phyloP scores from a whole-genome alignment of 148 eudicot species.

The Vaccinium corymbosum region DNA sequence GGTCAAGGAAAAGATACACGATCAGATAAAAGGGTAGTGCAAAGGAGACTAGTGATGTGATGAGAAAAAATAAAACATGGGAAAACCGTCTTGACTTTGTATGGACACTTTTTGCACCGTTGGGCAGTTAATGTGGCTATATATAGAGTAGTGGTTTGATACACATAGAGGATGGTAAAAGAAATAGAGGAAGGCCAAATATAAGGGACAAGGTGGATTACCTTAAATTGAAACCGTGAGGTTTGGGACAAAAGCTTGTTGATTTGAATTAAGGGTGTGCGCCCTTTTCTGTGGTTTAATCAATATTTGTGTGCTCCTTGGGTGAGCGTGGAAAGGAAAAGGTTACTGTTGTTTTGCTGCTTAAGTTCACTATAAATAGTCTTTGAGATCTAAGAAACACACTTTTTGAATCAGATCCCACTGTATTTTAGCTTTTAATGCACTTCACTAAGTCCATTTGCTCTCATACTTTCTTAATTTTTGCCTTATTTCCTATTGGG shows the following conservation, averaged over 20 bases:
- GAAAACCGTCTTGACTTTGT: background rate
- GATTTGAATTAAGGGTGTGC: background rate
- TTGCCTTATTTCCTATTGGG: too few species aligned
- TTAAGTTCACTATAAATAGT: background rate
- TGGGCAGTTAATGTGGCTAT: background rate
- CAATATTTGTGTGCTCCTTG: background rate
- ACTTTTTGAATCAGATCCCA: background rate
- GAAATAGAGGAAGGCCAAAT: background rate
- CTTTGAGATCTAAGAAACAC: background rate
- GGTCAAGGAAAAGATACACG: background rate
- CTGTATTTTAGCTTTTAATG: background rate
- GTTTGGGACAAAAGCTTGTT: slow-evolving; percentile 3
- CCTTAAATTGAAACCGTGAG: background rate
- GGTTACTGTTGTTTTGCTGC: background rate
- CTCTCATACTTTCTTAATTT: background rate
- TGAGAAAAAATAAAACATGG: background rate
- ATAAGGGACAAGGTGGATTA: background rate
- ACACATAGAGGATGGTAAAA: background rate
- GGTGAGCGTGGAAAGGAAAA: background rate
- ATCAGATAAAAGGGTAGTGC: background rate
- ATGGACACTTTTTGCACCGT: background rate
- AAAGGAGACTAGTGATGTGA: background rate
- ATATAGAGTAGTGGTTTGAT: background rate
- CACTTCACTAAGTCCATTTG: background rate
- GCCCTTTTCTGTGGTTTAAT: background rate